Percentiles rank a stretch among this genome's conserved stretches.
Evolutionary conservation across 2,329 filamentous ascomycete species (phyloP).

Genomic region (Fusarium verrucosum): DNA sequence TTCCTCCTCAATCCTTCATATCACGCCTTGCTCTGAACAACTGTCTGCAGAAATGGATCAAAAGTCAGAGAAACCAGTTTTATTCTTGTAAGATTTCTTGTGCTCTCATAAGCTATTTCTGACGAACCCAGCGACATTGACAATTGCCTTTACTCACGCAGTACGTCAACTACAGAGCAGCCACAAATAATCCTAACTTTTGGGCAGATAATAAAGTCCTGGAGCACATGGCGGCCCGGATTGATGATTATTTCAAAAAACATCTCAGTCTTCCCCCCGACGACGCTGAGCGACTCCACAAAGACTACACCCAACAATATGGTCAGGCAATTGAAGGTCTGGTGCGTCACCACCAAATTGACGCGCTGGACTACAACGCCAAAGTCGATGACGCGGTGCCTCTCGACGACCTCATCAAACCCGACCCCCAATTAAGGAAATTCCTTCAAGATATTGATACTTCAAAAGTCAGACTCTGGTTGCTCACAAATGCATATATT

Average conservation of each 20-base stretch:
- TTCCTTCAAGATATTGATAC: constrained; percentile 84
- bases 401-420: constrained; percentile 83
- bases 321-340: constrained; percentile 97
- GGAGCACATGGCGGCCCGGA: constrained; percentile 85
- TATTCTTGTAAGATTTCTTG: constrained; percentile 52
- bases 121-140: constrained; percentile 83
- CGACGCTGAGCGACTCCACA: constrained; percentile 86
- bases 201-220: constrained; percentile 77
- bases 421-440: constrained; percentile 75
- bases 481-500: constrained; percentile 95
- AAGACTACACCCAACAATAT: constrained; percentile 93
- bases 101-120: fast-evolving
- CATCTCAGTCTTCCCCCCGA: constrained; percentile 78
- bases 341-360: constrained; percentile 92
- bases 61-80: constrained; percentile 47
- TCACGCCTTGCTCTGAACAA: fast-evolving
- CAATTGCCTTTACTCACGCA: constrained; percentile 93
- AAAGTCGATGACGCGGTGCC: constrained; percentile 97
- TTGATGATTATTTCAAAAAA: constrained; percentile 68
- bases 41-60: not conserved
- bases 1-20: too few relatives aligned
- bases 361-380: constrained; percentile 91
- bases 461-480: constrained; percentile 85
- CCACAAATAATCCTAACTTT: not conserved
- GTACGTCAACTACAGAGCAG: constrained; percentile 55